Percentiles rank a stretch among this genome's conserved stretches.
Conservation (phyloP, 1,284 basidiomycete species). For the Abortiporus biennis region DNA sequence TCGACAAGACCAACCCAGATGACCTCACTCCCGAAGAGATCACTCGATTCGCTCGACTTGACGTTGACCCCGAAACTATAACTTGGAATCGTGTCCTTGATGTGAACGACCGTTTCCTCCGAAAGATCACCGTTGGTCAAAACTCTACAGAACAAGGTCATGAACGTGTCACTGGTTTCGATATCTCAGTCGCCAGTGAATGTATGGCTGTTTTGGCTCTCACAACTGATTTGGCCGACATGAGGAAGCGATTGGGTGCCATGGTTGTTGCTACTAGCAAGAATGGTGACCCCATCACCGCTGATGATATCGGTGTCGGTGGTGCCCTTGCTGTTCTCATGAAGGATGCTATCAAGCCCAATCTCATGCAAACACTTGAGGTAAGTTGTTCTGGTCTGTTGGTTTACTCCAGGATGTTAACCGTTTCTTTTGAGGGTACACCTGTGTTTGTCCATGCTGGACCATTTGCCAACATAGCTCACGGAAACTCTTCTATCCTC, state of each 20-base stretch:
- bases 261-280: conserved; percentile 99
- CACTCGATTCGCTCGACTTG: conserved; percentile 84
- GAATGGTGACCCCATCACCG: conserved; percentile 88
- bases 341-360: conserved; percentile 99
- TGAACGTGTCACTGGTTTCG: conserved; percentile 87
- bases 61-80: conserved; percentile 88
- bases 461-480: conserved; percentile 98
- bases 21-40: conserved; percentile 93
- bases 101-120: conserved; percentile 95
- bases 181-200: conserved; percentile 96
- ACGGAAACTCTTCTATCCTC: conserved; percentile 98
- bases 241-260: conserved; percentile 85
- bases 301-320: conserved; percentile 94
- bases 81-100: conserved; percentile 99
- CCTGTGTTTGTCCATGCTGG: conserved; percentile 99
- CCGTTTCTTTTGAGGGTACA: conserved; percentile 59
- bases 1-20: conserved; percentile 91
- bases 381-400: conserved; percentile 25
- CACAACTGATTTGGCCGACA: conserved; percentile 84
- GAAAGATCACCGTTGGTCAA: conserved; percentile 91
- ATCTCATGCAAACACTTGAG: conserved; percentile 98
- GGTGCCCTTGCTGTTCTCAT: conserved; percentile 96
- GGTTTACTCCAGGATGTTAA: conserved; percentile 2
- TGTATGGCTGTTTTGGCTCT: conserved; percentile 98
- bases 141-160: conserved; percentile 88